Percentiles rank a stretch among this genome's conserved stretches.
Evolutionary conservation across 2,329 filamentous ascomycete genomes (phyloP).

Genomic region (Colletotrichum higginsianum): DNA sequence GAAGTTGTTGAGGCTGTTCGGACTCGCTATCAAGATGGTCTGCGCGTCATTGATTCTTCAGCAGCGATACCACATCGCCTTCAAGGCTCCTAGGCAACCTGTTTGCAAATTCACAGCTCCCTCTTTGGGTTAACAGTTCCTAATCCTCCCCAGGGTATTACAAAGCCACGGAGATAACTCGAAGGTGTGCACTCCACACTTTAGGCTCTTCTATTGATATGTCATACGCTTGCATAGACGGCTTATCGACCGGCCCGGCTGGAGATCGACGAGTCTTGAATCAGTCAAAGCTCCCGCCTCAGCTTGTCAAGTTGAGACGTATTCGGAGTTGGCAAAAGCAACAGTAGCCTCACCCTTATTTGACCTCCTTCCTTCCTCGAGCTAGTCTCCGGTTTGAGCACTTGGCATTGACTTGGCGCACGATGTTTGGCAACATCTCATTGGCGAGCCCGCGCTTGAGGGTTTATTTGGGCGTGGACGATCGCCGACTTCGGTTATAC

Average conservation of each 20-base stretch:
- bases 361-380: slow-evolving; percentile 37
- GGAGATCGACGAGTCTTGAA: neutral
- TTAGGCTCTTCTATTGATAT: slow-evolving; percentile 8
- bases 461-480: slow-evolving; percentile 11
- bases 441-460: slow-evolving; percentile 12
- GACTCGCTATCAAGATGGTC: neutral
- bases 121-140: neutral
- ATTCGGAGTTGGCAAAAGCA: neutral
- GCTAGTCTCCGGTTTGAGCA: slow-evolving; percentile 32
- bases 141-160: neutral
- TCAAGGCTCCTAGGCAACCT: neutral
- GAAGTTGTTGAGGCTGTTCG: neutral
- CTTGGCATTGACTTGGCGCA: slow-evolving; percentile 26
- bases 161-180: slow-evolving; percentile 6
- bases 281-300: neutral
- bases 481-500: slow-evolving; percentile 6
- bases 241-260: neutral
- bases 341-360: slow-evolving; percentile 23
- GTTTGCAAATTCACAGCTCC: neutral
- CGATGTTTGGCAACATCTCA: slow-evolving; percentile 6
- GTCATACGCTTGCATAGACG: neutral
- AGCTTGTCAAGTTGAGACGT: too few species aligned
- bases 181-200: neutral
- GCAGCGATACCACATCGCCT: neutral
- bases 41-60: neutral